A percentile compares a stretch with the other conserved stretches of the same genome.
phyloP scores from a whole-genome alignment of 2,329 filamentous ascomycete species.

The Cladophialophora bantiana region DNA sequence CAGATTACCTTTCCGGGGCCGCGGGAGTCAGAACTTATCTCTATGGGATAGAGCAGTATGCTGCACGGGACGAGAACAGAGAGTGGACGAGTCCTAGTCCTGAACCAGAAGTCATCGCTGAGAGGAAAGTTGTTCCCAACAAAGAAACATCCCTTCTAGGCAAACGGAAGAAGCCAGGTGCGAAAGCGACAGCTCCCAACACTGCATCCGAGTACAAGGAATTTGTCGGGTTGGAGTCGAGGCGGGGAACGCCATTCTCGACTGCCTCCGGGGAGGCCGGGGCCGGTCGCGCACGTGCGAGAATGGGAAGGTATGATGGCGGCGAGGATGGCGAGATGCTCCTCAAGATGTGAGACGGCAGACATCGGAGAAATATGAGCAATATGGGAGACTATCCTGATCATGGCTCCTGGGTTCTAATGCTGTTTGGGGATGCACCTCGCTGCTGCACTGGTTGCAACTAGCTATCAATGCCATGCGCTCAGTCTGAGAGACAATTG shows the following conservation, averaged over 20 bases:
- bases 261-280: neutral
- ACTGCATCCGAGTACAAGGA: neutral
- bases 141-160: neutral
- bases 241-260: neutral
- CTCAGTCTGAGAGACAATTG: neutral
- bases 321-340: constrained; percentile 13
- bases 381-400: neutral
- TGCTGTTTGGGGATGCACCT: neutral
- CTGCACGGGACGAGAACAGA: neutral
- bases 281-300: neutral
- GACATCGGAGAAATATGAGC: neutral
- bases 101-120: constrained; percentile 11
- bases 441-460: neutral
- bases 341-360: neutral
- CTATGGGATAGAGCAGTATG: neutral
- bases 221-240: neutral
- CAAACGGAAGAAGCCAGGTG: constrained; percentile 6
- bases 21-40: neutral
- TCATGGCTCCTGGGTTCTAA: neutral
- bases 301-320: neutral
- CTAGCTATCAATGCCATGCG: neutral
- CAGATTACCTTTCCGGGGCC: constrained; percentile 5
- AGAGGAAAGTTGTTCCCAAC: neutral
- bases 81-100: neutral
- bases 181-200: neutral